Base-by-base conservation (phyloP, 805 yeast genomes). In the Myxozyma kluyveri region DNA sequence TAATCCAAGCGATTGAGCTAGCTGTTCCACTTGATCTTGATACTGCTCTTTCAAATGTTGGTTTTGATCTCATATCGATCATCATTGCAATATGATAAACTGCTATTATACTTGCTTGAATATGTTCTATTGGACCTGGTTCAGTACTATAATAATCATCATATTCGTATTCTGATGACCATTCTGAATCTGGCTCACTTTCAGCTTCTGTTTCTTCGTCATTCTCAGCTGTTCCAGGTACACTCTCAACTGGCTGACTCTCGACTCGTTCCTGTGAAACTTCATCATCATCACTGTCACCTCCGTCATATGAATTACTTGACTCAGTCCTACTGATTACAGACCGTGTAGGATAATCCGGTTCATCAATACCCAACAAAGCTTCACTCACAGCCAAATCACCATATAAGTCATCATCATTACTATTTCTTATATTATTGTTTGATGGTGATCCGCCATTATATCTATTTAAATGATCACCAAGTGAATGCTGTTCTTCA, bases 51-150 rank as follows among this genome's bases (percentile, higher is more conserved):
- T 23, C 35, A 33, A 49, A 61, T 24, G 47, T 37, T 17, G 29
- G 48, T 18, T 59, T 57, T 19, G 57, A 49, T 17, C 64, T 54
- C 48, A 59, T 17, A 38, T 61, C 64, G 5, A 42, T 19, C 31
- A 44, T 7, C 17, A 29, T 14, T 3, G 53, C 49, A 17, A 45
- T 14, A 3, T 17, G 10, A 35, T 49, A 54, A 17, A 49, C n/a
- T 17, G 36, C 37, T 3, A 32, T 29, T 10, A 54, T 41, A 3
- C 23, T 37, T 9, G 23, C 27, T 4, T 40, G 54, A 17, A 54
- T 35, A 6, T 12, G 5, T 23, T 12, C 17, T 6, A 9, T 36
- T 27, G 24, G 12, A 17, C 37, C 45, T 27, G 21, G 38, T 32
- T 23, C 37, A 18, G 14, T 26, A 3, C 27, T 29, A 21, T 41